Percentiles rank a stretch among this genome's conserved stretches.
These are phyloP conservation scores for Camillea tinctor DNA, from an alignment of 2,329 filamentous ascomycete species.

Conservation along the genomic window DNA sequence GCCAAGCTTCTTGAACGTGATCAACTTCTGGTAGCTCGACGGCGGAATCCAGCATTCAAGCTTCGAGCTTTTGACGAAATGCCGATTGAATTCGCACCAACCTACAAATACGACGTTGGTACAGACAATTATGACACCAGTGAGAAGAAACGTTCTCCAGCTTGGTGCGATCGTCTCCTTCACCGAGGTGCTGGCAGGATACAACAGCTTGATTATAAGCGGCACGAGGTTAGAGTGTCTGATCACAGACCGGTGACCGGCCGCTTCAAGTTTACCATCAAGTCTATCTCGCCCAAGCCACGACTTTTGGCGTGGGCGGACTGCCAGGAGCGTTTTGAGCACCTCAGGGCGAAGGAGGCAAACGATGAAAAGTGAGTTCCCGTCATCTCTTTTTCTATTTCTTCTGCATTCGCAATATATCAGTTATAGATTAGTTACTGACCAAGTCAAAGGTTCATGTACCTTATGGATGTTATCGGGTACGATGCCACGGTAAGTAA, in stretches of 20 bases:
- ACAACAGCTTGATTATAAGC: constrained; percentile 80
- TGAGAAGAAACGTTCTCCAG: constrained; percentile 90
- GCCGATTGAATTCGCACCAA: constrained; percentile 88
- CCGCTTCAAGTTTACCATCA: constrained; percentile 77
- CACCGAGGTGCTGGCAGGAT: constrained; percentile 79
- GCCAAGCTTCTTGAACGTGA: constrained; percentile 87
- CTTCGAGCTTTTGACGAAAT: constrained; percentile 88
- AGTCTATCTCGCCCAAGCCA: constrained; percentile 70
- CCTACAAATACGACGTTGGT: constrained; percentile 97
- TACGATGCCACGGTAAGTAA: constrained; percentile 54
- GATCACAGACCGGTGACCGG: constrained; percentile 94
- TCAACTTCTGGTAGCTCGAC: constrained; percentile 83
- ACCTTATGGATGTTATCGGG: constrained; percentile 51
- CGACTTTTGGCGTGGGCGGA: constrained; percentile 68
- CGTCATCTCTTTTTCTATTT: background rate
- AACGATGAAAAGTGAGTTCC: constrained; percentile 73
- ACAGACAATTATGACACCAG: constrained; percentile 92
- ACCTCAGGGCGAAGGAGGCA: constrained; percentile 65
- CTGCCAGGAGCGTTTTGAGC: constrained; percentile 72
- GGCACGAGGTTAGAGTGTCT: constrained; percentile 87
- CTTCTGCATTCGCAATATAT: background rate
- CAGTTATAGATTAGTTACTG: constrained; percentile 14
- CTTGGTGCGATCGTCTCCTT: constrained; percentile 95
- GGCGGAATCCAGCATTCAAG: constrained; percentile 86
- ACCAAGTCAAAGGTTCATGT: constrained; percentile 45